Evolutionary conservation across 306 rosid genomes (phyloP).

Genomic region (Castanopsis chinensis): DNA sequence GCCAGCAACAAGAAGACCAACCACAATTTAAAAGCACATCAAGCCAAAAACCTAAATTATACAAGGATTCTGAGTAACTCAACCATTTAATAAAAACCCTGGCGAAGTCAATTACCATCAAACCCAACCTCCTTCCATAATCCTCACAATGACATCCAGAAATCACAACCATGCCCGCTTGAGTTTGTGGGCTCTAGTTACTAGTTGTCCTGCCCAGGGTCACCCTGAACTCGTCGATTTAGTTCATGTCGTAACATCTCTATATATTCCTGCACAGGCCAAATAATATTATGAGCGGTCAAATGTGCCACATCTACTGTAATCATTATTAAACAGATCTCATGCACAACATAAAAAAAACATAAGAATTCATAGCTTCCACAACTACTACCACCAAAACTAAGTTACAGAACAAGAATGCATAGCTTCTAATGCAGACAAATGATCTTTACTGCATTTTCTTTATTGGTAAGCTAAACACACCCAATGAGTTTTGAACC

Average conservation of each 20-base stretch:
- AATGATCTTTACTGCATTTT: too few relatives aligned
- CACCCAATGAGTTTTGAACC: too few relatives aligned
- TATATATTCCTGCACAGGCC: constrained; percentile 64
- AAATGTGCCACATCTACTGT: not conserved
- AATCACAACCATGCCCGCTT: not conserved
- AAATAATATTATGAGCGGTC: not conserved
- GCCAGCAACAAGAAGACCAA: not conserved
- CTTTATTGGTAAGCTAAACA: too few relatives aligned
- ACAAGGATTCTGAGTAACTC: not conserved
- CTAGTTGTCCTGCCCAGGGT: constrained; percentile 36
- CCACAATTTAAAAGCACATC: not conserved
- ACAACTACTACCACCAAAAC: constrained; percentile 3
- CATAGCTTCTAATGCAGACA: too few relatives aligned
- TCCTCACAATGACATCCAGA: not conserved
- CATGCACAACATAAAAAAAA: too few relatives aligned
- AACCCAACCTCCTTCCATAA: not conserved
- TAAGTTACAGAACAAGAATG: not conserved
- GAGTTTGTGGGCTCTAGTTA: constrained; percentile 3
- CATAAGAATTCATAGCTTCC: not conserved
- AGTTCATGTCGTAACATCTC: constrained; percentile 60
- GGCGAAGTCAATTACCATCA: not conserved
- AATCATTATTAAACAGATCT: not conserved
- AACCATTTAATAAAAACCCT: not conserved
- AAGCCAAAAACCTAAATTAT: constrained; percentile 20
- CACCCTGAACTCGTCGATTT: constrained; percentile 37